These are phyloP conservation scores for Stagonosporopsis cucurbitacearum DNA, from an alignment of 2,329 filamentous ascomycete species.

Conservation along the genomic window DNA sequence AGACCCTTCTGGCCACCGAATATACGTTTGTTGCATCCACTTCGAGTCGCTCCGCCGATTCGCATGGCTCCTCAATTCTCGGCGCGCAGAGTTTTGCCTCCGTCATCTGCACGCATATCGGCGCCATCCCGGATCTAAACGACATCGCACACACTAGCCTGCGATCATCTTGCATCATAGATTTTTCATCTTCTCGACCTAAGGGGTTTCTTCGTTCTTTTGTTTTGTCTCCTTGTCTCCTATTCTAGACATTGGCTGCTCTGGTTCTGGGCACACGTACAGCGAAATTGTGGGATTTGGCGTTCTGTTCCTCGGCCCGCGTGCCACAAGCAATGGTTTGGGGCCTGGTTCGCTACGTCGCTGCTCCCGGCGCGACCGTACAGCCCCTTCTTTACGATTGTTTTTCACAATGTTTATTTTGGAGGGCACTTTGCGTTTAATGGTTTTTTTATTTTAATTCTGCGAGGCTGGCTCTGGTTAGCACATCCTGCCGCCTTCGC, in stretches of 20 bases:
- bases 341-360: constrained; percentile 23
- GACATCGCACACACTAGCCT: constrained; percentile 43
- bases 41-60: constrained; percentile 28
- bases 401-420: constrained; percentile 32
- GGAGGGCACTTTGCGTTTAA: constrained; percentile 37
- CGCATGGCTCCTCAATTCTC: constrained; percentile 16
- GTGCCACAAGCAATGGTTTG: constrained; percentile 30
- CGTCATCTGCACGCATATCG: constrained; percentile 47
- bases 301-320: constrained; percentile 35
- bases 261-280: constrained; percentile 38
- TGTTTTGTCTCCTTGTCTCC: constrained; percentile 35
- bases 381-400: constrained; percentile 37
- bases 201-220: constrained; percentile 20
- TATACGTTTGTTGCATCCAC: constrained; percentile 29
- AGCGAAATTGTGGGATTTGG: constrained; percentile 45
- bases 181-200: constrained; percentile 32
- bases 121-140: constrained; percentile 45
- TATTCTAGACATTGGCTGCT: constrained; percentile 44
- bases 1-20: constrained; percentile 27
- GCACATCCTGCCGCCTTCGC: constrained; percentile 27
- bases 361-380: constrained; percentile 18
- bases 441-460: constrained; percentile 42
- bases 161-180: constrained; percentile 50
- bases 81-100: constrained; percentile 37
- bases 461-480: constrained; percentile 28